Evolutionary conservation across 257 asterid species (phyloP), one percentile per base, ranked within the genome.

Genomic region (Scutellaria minor): DNA sequence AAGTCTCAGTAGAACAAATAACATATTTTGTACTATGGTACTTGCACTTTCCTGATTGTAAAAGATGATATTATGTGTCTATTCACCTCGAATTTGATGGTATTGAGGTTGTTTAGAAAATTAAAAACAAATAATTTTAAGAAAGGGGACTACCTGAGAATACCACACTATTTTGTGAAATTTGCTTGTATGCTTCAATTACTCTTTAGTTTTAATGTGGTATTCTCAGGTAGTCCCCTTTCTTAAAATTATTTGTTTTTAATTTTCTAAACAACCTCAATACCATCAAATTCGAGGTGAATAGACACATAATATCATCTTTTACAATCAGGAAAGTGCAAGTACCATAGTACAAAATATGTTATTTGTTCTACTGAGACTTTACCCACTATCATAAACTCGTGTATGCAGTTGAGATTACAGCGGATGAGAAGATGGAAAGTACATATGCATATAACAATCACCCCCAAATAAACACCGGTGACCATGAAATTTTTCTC

Each of bases 161-260:
- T 60, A 60, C 66, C 7, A 15, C 42, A 9, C 66, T 15, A 37
- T 47, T 60, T 22, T 60, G 27, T 7, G 14, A 9, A 60, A 13
- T 37, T 39, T 60, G 64, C 66, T 60, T 39, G 31, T 39, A 14
- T 60, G 66, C 48, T 39, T 37, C 48, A 9, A 39, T 37, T 42
- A 13, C 27, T 37, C 42, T 27, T 6, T 24, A 24, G 27, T 24
- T 24, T 24, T 24, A n/a, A n/a, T 9, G 42, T 15, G 7, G 66
- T 60, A 60, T n/a, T 59, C 65, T 27, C 24, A 7, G 20, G 22
- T 9, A 13, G 2, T 39, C 5, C 48, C 35, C 35, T 27, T 27
- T 31, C 37, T 31, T 4, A 42, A 39, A 15, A n/a, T 41, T 39
- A 39, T 60, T 39, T n/a, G 47, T 14, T 18, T 62, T 42, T 13